Evolutionary conservation across 169 alveolate species (phyloP), one percentile per base, ranked within the genome.

Genomic region (Miamiensis avidus): DNA sequence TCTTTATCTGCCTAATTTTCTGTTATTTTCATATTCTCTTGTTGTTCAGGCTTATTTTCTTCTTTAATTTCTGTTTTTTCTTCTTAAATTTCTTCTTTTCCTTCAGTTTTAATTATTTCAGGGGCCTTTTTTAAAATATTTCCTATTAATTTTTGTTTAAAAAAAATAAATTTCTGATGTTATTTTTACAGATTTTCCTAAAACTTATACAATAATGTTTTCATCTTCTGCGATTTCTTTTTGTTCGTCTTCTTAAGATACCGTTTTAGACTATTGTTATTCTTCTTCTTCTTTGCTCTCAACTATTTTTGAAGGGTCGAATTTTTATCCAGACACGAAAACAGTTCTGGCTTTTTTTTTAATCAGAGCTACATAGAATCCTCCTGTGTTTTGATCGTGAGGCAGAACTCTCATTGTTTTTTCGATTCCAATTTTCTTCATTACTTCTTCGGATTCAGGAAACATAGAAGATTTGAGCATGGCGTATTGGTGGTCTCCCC

Each of bases 361-460:
- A 65, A 98, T 82, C 27, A 96, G 86, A 28, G 99, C 98, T 33
- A 98, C 94, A 90, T 97, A 98, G 91, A 98, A 98, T 15, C 99
- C 99, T 32, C 99, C 99, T 0, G 99, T 97, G 86, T 98, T 96
- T 88, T 98, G 93, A 90, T 96, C 97, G 89, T 98, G 98, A 29
- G 99, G 99, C 49, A 98, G 88, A 31, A 98, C 96, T 83, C 99
- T 94, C 78, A 96, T 93, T 49, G 98, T 98, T 69, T 92, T 90
- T 31, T 89, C 88, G 27, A 91, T 76, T 34, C 85, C 82, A 30
- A 84, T 75, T 78, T 89, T 86, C 26, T 91, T 91, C 77, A 81
- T 92, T 29, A 95, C 94, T 34, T 90, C 95, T 72, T 90, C 81
- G 31, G 89, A 88, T 26, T 85, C 94, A 26, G 97, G 93, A 73